Conservation (phyloP, 1,139 yeast genomes). For the Yamadazyma diospyri region DNA sequence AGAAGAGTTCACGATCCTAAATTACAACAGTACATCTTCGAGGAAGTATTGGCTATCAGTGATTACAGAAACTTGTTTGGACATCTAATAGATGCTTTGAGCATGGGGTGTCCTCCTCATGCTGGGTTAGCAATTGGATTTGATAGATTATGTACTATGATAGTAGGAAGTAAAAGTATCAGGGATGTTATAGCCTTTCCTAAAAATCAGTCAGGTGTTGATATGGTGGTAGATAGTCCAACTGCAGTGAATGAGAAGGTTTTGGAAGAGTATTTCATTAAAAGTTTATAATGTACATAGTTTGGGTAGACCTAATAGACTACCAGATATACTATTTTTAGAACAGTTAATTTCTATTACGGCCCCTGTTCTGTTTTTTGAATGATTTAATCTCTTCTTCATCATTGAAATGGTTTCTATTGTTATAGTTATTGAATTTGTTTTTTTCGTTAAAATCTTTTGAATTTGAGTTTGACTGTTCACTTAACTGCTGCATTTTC, state of each 20-base stretch:
- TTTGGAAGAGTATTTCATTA: constrained; percentile 49
- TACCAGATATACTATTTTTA: constrained; percentile 2
- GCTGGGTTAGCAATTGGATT: constrained; percentile 96
- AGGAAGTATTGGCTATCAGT: constrained; percentile 49
- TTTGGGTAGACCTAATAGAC: constrained; percentile 7
- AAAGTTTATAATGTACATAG: constrained; percentile 9
- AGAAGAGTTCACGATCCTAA: constrained; percentile 87
- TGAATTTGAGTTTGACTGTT: constrained; percentile 19
- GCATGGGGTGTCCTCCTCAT: constrained; percentile 97
- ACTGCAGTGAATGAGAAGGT: constrained; percentile 51
- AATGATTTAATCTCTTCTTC: constrained; percentile 7
- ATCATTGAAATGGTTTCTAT: constrained; percentile 16
- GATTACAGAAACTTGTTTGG: constrained; percentile 72
- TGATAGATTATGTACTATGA: constrained; percentile 89
- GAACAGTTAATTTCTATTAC: constrained; percentile 17
- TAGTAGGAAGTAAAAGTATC: constrained; percentile 69
- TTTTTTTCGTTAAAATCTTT: constrained; percentile 1
- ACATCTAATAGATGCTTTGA: constrained; percentile 76
- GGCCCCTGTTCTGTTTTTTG: constrained; percentile 28
- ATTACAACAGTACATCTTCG: constrained; percentile 68
- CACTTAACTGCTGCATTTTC: constrained; percentile 40
- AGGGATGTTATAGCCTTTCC: constrained; percentile 97
- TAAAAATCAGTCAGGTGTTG: constrained; percentile 83
- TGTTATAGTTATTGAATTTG: constrained; percentile 1
- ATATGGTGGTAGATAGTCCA: constrained; percentile 86